Evolutionary conservation across 495 filamentous ascomycete species (phyloP).

Genomic region (Penicillium daleae): DNA sequence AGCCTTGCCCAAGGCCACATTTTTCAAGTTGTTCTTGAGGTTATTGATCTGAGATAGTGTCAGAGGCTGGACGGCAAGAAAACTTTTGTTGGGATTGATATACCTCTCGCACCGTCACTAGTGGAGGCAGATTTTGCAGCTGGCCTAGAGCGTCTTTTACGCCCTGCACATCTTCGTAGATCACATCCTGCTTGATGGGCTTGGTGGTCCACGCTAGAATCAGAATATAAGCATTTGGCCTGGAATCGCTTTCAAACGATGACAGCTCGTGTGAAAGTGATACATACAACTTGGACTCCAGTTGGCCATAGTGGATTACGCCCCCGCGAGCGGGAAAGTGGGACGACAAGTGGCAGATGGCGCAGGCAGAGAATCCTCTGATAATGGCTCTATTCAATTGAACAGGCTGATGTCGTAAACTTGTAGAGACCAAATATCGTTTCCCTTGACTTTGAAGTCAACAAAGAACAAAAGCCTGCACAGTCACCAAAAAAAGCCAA

Average conservation of each 20-base stretch:
- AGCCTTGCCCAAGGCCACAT: conserved; percentile 89
- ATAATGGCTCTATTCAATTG: background rate
- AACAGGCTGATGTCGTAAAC: background rate
- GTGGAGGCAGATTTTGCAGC: conserved; percentile 77
- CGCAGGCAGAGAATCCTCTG: background rate
- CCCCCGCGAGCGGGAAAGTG: conserved; percentile 14
- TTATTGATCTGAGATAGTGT: conserved; percentile 63
- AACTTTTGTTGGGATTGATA: background rate
- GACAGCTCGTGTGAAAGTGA: background rate
- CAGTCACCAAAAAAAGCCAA: conserved; percentile 13
- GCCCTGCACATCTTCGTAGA: conserved; percentile 69
- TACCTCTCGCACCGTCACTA: conserved; percentile 82
- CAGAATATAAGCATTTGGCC: background rate
- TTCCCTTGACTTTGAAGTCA: background rate
- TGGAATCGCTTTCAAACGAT: background rate
- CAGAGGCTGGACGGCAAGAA: background rate
- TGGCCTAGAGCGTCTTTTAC: conserved; percentile 69
- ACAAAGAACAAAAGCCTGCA: conserved; percentile 12
- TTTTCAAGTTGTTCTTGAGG: conserved; percentile 73
- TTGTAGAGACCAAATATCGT: background rate
- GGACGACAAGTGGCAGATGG: conserved; percentile 3
- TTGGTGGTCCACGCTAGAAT: conserved; percentile 78
- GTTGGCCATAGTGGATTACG: conserved; percentile 29
- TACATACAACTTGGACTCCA: conserved; percentile 43
- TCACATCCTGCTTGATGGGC: conserved; percentile 88